These are phyloP conservation scores for Microcyclospora pomicola DNA, from an alignment of 2,329 filamentous ascomycete species.

Conservation along the genomic window DNA sequence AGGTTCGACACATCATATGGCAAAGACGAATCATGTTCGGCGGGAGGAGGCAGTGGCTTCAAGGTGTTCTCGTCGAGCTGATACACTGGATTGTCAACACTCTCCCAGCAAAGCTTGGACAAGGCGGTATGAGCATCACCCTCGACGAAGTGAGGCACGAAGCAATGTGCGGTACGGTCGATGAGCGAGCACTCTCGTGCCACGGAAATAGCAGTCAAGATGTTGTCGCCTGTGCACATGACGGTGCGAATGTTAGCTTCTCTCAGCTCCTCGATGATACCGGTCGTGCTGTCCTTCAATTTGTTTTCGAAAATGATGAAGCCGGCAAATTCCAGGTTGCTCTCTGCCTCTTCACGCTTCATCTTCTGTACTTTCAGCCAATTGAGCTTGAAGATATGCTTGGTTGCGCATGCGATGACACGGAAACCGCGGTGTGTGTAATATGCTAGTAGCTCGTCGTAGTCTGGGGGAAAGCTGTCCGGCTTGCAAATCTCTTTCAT, in stretches of 20 bases:
- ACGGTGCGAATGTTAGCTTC: conserved; percentile 74
- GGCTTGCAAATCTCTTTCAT: conserved; percentile 85
- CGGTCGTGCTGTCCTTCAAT: conserved; percentile 72
- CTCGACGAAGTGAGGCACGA: conserved; percentile 75
- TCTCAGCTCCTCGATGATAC: conserved; percentile 67
- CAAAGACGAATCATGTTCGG: conserved; percentile 63
- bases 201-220: conserved; percentile 90
- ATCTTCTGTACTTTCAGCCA: conserved; percentile 95
- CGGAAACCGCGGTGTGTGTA: conserved; percentile 95
- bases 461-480: conserved; percentile 74
- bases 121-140: conserved; percentile 62
- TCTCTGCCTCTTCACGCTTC: conserved; percentile 73
- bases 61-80: conserved; percentile 68
- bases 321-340: conserved; percentile 70
- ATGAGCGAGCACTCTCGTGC: conserved; percentile 80
- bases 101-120: conserved; percentile 74
- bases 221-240: conserved; percentile 98
- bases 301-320: conserved; percentile 99
- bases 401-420: conserved; percentile 89
- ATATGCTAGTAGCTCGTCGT: conserved; percentile 73
- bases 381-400: conserved; percentile 71
- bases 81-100: conserved; percentile 73
- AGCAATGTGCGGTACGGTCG: conserved; percentile 70
- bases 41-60: conserved; percentile 58
- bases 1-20: conserved; percentile 74